Base-by-base conservation (phyloP, 306 rosid species). In the Hippophae tibetana region DNA sequence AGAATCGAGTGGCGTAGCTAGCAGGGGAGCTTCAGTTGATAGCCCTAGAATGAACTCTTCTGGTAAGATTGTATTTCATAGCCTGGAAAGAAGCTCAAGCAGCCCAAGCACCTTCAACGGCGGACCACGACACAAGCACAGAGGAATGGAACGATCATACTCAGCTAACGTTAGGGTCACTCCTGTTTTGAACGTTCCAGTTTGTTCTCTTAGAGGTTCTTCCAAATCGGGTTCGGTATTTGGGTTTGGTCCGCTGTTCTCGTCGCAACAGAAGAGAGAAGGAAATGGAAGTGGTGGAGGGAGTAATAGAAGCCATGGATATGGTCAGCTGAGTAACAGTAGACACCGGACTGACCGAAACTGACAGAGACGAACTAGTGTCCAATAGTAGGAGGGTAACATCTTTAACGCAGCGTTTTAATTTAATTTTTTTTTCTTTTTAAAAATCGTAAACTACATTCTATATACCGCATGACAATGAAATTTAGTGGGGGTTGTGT, bases 81-180 rank as follows among this genome's bases (percentile, higher is more conserved):
- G 95, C 74, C 57, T 93, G 51, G 97, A 93, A 45, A 70, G 99
- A 42, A 93, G 99, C 78, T 93, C 99, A 7, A 93, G 99, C 58
- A 86, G 95, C 26, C 99, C 99, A 1, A 84, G 99, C 46, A 85
- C 84, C 72, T 93, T 93, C 77, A 85, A 84, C 40, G 96, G 99
- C 25, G 99, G 95, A 5, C 96, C 96, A 1, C 72, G 86, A 42
- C 74, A 76, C 63, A 93, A 93, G 72, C 81, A 82, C 56, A 76
- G 99, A 9, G 96, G 96, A 9, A 88, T 85, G 96, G 99, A 92
- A 63, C 80, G 99, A n/a, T 92, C 96, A 0, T 88, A 92, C 72
- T 92, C 99, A 0, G 96, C 93, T 6, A 88, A 88, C 51, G 99
- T 92, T 1, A 75, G 99, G 52, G 88, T 93, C 8, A 86, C 97